A percentile compares a stretch with the other conserved stretches of the same genome.
These are phyloP conservation scores for Fremontodendron californicum DNA, from an alignment of 345 rosid genomes.

Conservation along the genomic window DNA sequence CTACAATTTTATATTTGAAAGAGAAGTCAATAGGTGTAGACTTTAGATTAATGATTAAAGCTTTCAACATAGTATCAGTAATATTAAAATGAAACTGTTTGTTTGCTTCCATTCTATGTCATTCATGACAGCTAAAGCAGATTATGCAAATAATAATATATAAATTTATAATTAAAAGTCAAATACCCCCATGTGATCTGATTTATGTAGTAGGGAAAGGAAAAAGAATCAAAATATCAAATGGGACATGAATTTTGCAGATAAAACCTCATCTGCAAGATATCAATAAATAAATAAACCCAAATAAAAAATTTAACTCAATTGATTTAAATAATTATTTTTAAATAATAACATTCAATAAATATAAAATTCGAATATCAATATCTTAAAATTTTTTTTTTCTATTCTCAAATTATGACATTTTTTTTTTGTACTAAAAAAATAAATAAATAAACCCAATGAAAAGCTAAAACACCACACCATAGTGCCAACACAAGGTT, in stretches of 20 bases:
- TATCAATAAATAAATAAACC: background rate
- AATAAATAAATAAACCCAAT: slow-evolving; percentile 4
- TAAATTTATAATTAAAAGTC: background rate
- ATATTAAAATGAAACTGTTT: background rate
- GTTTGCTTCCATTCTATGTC: background rate
- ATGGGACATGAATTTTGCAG: background rate
- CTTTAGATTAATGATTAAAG: background rate
- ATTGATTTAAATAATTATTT: too few species aligned
- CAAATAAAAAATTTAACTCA: too few species aligned
- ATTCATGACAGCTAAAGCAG: background rate
- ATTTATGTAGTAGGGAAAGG: background rate
- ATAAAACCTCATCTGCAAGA: background rate
- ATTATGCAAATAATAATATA: background rate
- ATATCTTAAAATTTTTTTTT: too few species aligned
- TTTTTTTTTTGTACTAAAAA: too few species aligned
- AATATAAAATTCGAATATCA: too few species aligned
- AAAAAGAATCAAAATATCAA: background rate
- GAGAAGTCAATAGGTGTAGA: background rate
- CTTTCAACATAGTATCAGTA: background rate
- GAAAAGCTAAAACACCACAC: too few species aligned
- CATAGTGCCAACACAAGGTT: background rate
- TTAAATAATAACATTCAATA: too few species aligned
- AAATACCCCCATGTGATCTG: slow-evolving; percentile 15
- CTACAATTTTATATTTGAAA: background rate
- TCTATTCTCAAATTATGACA: too few species aligned